These are phyloP conservation scores for Suhomyces kilbournensis DNA, from an alignment of 805 yeast genomes.

Conservation along the genomic window DNA sequence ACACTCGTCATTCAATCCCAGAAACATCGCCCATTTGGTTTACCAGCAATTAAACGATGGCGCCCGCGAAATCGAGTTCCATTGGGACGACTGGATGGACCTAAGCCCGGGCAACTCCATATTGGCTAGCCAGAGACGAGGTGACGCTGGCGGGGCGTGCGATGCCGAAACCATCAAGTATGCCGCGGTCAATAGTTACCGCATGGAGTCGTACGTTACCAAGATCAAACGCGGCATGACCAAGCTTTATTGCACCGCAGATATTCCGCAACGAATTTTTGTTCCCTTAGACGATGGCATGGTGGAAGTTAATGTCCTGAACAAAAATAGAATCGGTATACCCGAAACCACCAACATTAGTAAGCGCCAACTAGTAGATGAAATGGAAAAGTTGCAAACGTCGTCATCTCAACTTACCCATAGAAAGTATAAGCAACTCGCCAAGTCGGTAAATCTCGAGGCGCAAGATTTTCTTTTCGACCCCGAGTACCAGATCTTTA, in stretches of 20 bases:
- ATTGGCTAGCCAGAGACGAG: constrained; percentile 15
- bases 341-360: background rate
- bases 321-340: constrained; percentile 21
- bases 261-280: constrained; percentile 25
- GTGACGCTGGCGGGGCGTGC: constrained; percentile 23
- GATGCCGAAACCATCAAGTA: constrained; percentile 16
- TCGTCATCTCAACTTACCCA: background rate
- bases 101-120: constrained; percentile 20
- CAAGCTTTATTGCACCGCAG: constrained; percentile 29
- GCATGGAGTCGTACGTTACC: constrained; percentile 30
- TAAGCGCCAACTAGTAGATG: constrained; percentile 6
- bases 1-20: constrained; percentile 25
- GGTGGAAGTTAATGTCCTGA: constrained; percentile 28
- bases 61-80: constrained; percentile 24
- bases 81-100: constrained; percentile 43
- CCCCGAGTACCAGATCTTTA: constrained; percentile 25
- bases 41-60: constrained; percentile 3
- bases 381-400: constrained; percentile 4
- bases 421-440: constrained; percentile 3
- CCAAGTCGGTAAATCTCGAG: constrained; percentile 14
- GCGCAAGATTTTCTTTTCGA: constrained; percentile 30
- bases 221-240: constrained; percentile 35
- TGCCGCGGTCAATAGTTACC: constrained; percentile 31
- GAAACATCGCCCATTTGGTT: constrained; percentile 10
- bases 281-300: constrained; percentile 23